Conservation (phyloP, 495 filamentous ascomycete species). For the Cercophora samala region DNA sequence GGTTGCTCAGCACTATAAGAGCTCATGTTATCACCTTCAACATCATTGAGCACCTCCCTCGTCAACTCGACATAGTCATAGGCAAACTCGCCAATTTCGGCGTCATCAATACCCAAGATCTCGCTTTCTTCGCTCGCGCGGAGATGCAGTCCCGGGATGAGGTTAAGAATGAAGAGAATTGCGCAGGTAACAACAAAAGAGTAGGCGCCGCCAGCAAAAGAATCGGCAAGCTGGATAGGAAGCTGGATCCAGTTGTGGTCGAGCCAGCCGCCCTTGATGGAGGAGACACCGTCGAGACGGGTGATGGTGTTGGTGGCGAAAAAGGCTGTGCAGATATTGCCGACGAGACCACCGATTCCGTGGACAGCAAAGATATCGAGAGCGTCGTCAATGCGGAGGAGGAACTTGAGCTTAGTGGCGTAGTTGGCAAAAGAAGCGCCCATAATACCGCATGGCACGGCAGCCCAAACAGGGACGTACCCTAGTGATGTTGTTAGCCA, state of each 20-base stretch:
- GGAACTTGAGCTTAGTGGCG: constrained; percentile 93
- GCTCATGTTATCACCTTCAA: constrained; percentile 44
- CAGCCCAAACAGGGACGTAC: constrained; percentile 86
- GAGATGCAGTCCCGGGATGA: constrained; percentile 78
- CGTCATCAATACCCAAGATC: constrained; percentile 88
- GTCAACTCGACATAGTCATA: constrained; percentile 96
- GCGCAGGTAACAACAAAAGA: constrained; percentile 82
- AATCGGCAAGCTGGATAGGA: constrained; percentile 85
- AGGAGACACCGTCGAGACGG: constrained; percentile 71
- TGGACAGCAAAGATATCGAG: constrained; percentile 95
- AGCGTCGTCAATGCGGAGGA: constrained; percentile 81
- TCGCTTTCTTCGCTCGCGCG: constrained; percentile 82
- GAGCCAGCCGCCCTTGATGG: constrained; percentile 82
- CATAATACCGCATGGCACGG: constrained; percentile 83
- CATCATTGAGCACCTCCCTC: constrained; percentile 71
- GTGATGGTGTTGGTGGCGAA: constrained; percentile 94
- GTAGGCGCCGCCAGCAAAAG: constrained; percentile 75
- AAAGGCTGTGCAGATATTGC: constrained; percentile 84
- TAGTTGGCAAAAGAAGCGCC: constrained; percentile 88
- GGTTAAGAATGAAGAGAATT: constrained; percentile 84
- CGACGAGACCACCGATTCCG: constrained; percentile 80
- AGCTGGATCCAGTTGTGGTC: constrained; percentile 89
- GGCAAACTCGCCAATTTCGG: constrained; percentile 95
- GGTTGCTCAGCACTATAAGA: constrained; percentile 29
- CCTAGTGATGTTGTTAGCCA: constrained; percentile 39